phyloP scores from a whole-genome alignment of 371 early-diverging fungal genomes.

The Gilbertella persicaria region DNA sequence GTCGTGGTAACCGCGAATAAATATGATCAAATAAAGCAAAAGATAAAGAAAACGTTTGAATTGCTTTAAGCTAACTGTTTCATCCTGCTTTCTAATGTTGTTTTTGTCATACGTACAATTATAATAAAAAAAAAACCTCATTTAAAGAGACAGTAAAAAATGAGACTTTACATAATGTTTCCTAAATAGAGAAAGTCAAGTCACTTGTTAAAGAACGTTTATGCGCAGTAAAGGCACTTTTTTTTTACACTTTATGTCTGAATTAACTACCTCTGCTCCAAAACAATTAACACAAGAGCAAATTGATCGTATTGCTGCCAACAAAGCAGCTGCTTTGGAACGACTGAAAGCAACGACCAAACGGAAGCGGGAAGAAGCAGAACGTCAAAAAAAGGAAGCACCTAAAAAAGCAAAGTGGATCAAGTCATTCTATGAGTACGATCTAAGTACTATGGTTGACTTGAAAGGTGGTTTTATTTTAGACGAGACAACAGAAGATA shows the following conservation, averaged over 20 bases:
- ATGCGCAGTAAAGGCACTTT: no score
- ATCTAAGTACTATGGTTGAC: conserved; percentile 77
- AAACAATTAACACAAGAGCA: conserved; percentile 14
- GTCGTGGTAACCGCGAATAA: conserved; percentile 44
- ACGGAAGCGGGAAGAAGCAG: conserved; percentile 2
- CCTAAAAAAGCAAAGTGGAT: conserved; percentile 25
- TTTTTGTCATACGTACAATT: neutral
- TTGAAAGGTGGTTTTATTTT: conserved; percentile 84
- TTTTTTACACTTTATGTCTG: neutral
- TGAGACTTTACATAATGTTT: no score
- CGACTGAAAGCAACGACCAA: conserved; percentile 19
- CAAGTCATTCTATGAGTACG: conserved; percentile 66
- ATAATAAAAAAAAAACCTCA: neutral
- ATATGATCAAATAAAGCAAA: neutral
- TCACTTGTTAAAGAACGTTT: no score
- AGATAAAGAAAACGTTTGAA: neutral
- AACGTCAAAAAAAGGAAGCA: neutral
- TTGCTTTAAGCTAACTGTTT: neutral
- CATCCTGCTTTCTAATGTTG: neutral
- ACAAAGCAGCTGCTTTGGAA: conserved; percentile 24
- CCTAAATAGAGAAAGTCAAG: no score
- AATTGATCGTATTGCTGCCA: conserved; percentile 13
- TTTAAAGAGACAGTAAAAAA: no score
- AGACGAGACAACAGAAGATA: conserved; percentile 48
- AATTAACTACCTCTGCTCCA: neutral